Evolutionary conservation across 495 filamentous ascomycete species (phyloP).

Genomic region (Poronia punctata): DNA sequence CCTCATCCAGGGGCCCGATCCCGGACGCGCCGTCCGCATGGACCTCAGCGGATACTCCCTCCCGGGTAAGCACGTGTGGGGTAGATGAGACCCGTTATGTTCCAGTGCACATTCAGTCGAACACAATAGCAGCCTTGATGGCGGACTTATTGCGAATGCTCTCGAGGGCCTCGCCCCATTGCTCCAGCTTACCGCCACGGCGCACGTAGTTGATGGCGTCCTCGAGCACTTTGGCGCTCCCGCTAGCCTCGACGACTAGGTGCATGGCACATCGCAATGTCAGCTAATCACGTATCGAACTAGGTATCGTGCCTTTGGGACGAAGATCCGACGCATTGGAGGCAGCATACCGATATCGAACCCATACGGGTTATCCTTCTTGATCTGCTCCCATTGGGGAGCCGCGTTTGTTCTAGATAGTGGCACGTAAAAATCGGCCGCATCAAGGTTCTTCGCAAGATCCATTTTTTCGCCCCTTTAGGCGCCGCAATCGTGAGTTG

Average conservation of each 20-base stretch:
- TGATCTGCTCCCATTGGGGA: slow-evolving; percentile 53
- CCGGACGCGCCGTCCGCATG: too few species aligned
- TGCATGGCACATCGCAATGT: too few species aligned
- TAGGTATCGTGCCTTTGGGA: too few species aligned
- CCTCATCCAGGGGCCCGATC: too few species aligned
- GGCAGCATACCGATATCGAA: slow-evolving; percentile 57
- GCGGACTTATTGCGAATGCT: slow-evolving; percentile 58
- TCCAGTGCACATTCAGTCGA: slow-evolving; percentile 40
- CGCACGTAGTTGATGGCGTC: slow-evolving; percentile 63
- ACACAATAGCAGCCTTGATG: slow-evolving; percentile 66
- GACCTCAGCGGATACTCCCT: too few species aligned
- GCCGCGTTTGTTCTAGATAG: slow-evolving; percentile 50
- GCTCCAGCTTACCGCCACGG: slow-evolving; percentile 58
- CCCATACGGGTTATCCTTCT: slow-evolving; percentile 60
- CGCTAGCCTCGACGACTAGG: slow-evolving; percentile 49
- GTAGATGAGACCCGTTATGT: too few species aligned
- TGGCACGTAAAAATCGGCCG: slow-evolving; percentile 57
- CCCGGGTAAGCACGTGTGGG: too few species aligned
- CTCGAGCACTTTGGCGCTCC: slow-evolving; percentile 59
- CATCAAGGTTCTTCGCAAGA: slow-evolving; percentile 58
- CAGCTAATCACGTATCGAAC: too few species aligned
- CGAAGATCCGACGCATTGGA: too few species aligned
- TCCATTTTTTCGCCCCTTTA: slow-evolving; percentile 62
- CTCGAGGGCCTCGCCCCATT: slow-evolving; percentile 48
- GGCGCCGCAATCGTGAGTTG: slow-evolving; percentile 61